Evolutionary conservation across 2,329 filamentous ascomycete genomes (phyloP), one percentile per base, ranked within the genome.

Genomic region (Cyanodermella asteris): DNA sequence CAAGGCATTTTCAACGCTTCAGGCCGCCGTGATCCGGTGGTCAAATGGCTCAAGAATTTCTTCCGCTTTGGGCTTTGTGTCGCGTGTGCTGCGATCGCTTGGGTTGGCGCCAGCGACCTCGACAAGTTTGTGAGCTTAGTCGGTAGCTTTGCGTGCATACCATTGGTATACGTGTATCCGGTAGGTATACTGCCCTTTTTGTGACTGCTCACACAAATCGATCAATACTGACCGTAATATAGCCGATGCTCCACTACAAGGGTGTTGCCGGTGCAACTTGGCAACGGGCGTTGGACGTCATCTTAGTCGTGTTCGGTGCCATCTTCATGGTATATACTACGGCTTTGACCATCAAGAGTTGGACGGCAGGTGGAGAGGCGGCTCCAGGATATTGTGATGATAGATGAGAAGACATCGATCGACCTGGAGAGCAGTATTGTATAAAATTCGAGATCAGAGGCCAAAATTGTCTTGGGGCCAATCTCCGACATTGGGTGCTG

Each of bases 41-140:
- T 97, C 58, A 97, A 97, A 56, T 97, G 87, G 87, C 77, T 94
- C 61, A 97, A 97, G 68, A 97, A 97, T 39, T 56, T 74, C 17
- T 97, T 91, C 57, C 73, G 87, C 27, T 97, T 94, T 59, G 72
- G 84, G 43, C 68, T 93, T 33, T 87, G 94, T 25, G 65, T 77
- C 40, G 50, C 87, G 13, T 94, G 87, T 42, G 76, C 82, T 1
- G 51, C 70, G 30, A 74, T 97, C 35, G 84, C 84, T 2, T 97
- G 81, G 80, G 70, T 72, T 22, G 87, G 87, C 32, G 84, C 87
- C 3, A 76, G 80, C 36, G 73, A 94, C 49, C 55, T 97, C 27
- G 87, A 97, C 55, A 94, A 94, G 50, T 97, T 97, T 46, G 90
- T 97, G 16, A 75, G 81, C 13, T 61, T 97, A 19, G 82, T 97